Percentiles rank a stretch among this genome's conserved stretches.
phyloP scores from a whole-genome alignment of 495 filamentous ascomycete species.

The Cercophora newfieldiana region DNA sequence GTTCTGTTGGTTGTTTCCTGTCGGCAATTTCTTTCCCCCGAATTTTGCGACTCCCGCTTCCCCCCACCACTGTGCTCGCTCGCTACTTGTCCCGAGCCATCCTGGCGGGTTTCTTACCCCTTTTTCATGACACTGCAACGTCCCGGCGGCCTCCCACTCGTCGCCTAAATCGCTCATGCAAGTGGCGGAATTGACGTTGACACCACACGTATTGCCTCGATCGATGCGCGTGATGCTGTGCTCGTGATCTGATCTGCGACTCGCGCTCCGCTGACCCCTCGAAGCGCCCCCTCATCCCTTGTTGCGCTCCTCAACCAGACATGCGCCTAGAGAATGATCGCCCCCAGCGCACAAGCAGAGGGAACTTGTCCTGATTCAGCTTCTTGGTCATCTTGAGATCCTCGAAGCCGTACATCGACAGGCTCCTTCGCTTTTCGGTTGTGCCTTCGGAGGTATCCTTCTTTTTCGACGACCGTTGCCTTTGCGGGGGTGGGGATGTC shows the following conservation, averaged over 20 bases:
- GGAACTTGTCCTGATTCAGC: slow-evolving; percentile 13
- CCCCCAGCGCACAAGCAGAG: slow-evolving; percentile 23
- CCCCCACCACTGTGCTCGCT: neutral
- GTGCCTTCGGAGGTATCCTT: neutral
- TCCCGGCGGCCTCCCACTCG: neutral
- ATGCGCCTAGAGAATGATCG: slow-evolving; percentile 28
- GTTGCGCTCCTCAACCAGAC: slow-evolving; percentile 16
- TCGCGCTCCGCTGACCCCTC: neutral
- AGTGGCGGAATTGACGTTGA: neutral
- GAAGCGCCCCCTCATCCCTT: neutral
- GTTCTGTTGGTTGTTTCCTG: neutral
- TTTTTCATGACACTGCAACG: neutral
- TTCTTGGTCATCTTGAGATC: slow-evolving; percentile 23
- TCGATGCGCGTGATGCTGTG: neutral
- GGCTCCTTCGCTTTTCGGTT: slow-evolving; percentile 21
- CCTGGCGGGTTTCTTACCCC: neutral
- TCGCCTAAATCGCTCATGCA: neutral
- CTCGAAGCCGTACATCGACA: slow-evolving; percentile 26
- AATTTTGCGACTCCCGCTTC: neutral
- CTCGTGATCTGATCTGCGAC: neutral
- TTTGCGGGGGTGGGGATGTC: neutral
- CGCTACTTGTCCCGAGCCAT: neutral
- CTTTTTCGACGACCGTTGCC: slow-evolving; percentile 11
- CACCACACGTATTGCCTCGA: neutral
- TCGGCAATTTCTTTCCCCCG: neutral